Conservation (phyloP, 1,284 basidiomycete genomes). For the Naganishia sp. region DNA sequence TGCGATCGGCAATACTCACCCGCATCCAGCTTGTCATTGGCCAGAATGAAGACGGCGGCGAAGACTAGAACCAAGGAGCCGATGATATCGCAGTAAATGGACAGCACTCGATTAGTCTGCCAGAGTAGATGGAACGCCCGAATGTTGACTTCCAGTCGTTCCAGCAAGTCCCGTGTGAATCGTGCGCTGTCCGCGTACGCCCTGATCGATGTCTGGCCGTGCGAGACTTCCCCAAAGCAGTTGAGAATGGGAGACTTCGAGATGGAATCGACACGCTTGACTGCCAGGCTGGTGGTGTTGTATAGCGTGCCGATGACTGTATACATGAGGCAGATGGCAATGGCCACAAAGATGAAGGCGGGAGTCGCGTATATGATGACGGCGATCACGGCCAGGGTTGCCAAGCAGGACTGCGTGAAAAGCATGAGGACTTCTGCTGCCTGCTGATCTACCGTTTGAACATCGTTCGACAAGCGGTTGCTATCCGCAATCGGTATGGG, state of each 20-base stretch:
- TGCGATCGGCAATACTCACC: slow-evolving; percentile 35
- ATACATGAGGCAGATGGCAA: slow-evolving; percentile 55
- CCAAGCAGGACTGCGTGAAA: slow-evolving; percentile 47
- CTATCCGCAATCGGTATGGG: slow-evolving; percentile 55
- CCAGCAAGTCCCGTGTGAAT: slow-evolving; percentile 55
- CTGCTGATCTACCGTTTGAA: slow-evolving; percentile 57
- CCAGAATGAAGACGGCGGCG: slow-evolving; percentile 54
- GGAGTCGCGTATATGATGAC: slow-evolving; percentile 51
- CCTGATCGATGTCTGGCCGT: slow-evolving; percentile 58
- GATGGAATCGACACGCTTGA: slow-evolving; percentile 59
- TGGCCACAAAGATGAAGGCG: slow-evolving; percentile 52
- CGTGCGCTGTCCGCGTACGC: slow-evolving; percentile 58
- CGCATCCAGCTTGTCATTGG: slow-evolving; percentile 49
- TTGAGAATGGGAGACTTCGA: slow-evolving; percentile 58
- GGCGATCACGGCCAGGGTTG: slow-evolving; percentile 45
- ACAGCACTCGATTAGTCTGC: slow-evolving; percentile 56
- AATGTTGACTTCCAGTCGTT: slow-evolving; percentile 56
- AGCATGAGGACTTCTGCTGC: slow-evolving; percentile 47
- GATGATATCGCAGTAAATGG: slow-evolving; percentile 55
- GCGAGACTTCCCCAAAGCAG: slow-evolving; percentile 56
- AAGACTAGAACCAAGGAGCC: slow-evolving; percentile 56
- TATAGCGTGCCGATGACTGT: slow-evolving; percentile 55
- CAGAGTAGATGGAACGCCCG: slow-evolving; percentile 53
- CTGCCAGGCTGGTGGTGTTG: slow-evolving; percentile 57
- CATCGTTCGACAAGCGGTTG: slow-evolving; percentile 58